These are phyloP conservation scores for Pythium phragmiticola DNA, from an alignment of 352 stramenopile species.

Conservation along the genomic window DNA sequence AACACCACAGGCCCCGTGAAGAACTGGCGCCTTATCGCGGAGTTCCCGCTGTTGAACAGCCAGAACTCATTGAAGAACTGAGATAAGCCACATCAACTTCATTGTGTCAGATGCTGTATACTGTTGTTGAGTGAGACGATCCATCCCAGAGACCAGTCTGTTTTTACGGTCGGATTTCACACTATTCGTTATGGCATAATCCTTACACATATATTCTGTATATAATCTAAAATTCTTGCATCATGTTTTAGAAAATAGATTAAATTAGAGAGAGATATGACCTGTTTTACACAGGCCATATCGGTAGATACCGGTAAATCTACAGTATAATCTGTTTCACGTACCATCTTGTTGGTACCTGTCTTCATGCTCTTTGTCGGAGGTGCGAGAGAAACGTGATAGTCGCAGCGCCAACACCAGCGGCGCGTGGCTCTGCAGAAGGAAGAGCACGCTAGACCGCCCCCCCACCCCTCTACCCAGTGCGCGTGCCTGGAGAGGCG, in stretches of 20 bases:
- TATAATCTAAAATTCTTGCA: not conserved
- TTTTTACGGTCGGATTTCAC: slow-evolving; percentile 15
- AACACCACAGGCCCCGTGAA: slow-evolving; percentile 41
- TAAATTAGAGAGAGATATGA: not conserved
- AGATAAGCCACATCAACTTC: not conserved
- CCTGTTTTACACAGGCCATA: not conserved
- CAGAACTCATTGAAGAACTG: slow-evolving; percentile 9
- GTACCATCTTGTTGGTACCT: not conserved
- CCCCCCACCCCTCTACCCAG: slow-evolving; percentile 1
- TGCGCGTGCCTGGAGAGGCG: no score
- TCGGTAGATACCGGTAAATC: not conserved
- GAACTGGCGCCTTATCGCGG: slow-evolving; percentile 40
- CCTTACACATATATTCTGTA: not conserved
- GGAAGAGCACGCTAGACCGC: not conserved
- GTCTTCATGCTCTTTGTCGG: not conserved
- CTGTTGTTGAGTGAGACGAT: slow-evolving; percentile 8
- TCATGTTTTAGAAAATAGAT: not conserved
- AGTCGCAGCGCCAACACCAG: slow-evolving; percentile 6
- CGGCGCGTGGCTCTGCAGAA: slow-evolving; percentile 17
- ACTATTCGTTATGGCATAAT: slow-evolving; percentile 1
- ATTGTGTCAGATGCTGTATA: slow-evolving; percentile 1
- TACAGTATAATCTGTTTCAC: not conserved
- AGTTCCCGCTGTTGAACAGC: slow-evolving; percentile 24
- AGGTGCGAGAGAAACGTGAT: slow-evolving; percentile 30
- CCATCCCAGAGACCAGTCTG: not conserved